Base-by-base conservation (phyloP, 768 basidiomycete genomes). In the Tulasnella sp. region DNA sequence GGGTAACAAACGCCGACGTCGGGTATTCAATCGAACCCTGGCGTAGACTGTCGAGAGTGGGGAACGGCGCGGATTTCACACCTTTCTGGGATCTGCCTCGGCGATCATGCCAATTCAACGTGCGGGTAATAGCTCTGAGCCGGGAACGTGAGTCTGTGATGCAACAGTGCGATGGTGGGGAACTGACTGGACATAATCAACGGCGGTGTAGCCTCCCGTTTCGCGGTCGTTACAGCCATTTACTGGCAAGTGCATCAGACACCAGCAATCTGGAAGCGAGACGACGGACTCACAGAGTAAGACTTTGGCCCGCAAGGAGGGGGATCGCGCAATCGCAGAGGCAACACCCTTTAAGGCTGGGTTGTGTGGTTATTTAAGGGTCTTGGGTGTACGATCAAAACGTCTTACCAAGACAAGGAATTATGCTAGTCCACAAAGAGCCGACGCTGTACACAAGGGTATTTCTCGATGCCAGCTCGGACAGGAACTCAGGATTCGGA, bases 361-460 rank as follows among this genome's bases (percentile, higher is more conserved):
- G 4, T 23, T 29, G 19, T 6, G 19, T 23, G 42, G 37, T 29
- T 29, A 3, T 23, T 21, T 15, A 27, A 57, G n/a, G 4, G 32
- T 4, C 8, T n/a, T 36, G 17, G 15, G 34, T 14, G 3, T 4
- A 57, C 7, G 6, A n/a, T n/a, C n/a, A n/a, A n/a, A n/a, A n/a
- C 27, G 31, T 27, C 51, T 53, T 35, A 57, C 54, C 54, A 23
- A 97, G 74, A 68, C 92, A 94, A 0, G 92, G 92, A n/a, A 92
- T 82, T 59, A 96, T 86, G 63, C 86, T 90, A 12, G 92, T 97
- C 89, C 89, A 97, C 6, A 97, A 72, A 1, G 91, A 94, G 4
- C 92, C 92, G 65, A 91, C 92, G 2, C 89, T 92, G 67, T 94
- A 96, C 2, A 97, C 81, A 27, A 97, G 71, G 2, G 84, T 72